Evolutionary conservation across 2,329 filamentous ascomycete genomes (phyloP), one percentile per base, ranked within the genome.

Genomic region (Penicillium verrucosum): DNA sequence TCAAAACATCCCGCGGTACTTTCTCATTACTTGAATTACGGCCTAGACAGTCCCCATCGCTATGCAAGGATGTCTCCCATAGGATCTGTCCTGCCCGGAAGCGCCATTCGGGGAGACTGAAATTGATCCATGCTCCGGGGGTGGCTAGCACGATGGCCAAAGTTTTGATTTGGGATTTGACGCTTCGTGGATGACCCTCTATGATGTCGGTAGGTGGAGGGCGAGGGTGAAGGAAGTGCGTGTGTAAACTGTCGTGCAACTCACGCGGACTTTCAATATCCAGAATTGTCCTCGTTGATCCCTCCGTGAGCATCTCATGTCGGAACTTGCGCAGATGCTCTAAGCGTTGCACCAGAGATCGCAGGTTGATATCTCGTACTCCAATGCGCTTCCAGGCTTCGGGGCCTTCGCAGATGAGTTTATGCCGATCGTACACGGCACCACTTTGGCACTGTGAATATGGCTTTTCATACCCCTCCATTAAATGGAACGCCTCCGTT

Each of bases 91-190:
- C 78, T 3, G 74, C 70, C 8, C 75, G 70, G n/a, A 78, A 68
- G 14, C 79, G 74, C 72, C 77, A 77, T 52, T 80, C 77, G 0
- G 74, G 72, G 3, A 75, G 57, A 59, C 77, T 79, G 57, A 81
- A 78, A 57, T 81, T 73, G 12, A 77, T 62, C 79, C 79, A 81
- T 3, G 78, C 73, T 7, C 74, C 76, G 1, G 72, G 71, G 1
- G 73, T 73, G 5, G 71, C 69, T n/a, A 81, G 63, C 0, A 78
- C 73, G 21, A 72, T 70, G 16, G 75, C 72, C 21, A 81, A 55
- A 4, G 77, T 74, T 46, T 74, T 74, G 51, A 81, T 79, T 60
- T 81, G 78, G 5, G 70, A 71, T 59, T 77, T 75, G 32, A 81
- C 60, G n/a, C 68, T 75, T 45, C 68, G 61, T 2, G 65, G 64